Evolutionary conservation across 1,284 basidiomycete species (phyloP).

Genomic region (Malassezia sympodialis): DNA sequence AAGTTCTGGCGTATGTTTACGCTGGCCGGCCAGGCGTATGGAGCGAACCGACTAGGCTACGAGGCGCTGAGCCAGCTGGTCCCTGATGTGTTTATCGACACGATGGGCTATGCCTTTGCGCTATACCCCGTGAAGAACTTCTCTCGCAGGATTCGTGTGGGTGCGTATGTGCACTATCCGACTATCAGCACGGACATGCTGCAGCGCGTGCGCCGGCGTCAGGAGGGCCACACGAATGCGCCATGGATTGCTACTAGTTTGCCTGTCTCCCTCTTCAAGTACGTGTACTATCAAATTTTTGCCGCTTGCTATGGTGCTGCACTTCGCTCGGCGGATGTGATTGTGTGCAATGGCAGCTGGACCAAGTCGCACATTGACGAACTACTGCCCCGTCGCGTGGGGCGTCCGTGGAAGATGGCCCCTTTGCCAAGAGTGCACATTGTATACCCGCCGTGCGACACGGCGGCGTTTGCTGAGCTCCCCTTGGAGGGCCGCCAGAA

Average conservation of each 20-base stretch:
- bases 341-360: constrained; percentile 95
- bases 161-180: constrained; percentile 90
- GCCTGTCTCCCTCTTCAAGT: constrained; percentile 60
- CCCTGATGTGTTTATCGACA: constrained; percentile 86
- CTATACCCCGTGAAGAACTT: constrained; percentile 66
- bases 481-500: constrained; percentile 52
- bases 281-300: constrained; percentile 80
- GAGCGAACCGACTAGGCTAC: constrained; percentile 70
- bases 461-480: constrained; percentile 60
- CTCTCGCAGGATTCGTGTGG: constrained; percentile 59
- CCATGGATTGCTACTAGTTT: constrained; percentile 55
- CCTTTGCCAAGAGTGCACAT: constrained; percentile 50
- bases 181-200: constrained; percentile 91
- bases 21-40: constrained; percentile 77
- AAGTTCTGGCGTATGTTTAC: constrained; percentile 77
- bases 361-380: constrained; percentile 69
- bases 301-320: constrained; percentile 70
- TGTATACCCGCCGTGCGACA: constrained; percentile 90
- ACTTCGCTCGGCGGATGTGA: constrained; percentile 59
- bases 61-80: constrained; percentile 64
- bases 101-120: constrained; percentile 95
- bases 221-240: constrained; percentile 60
- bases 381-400: constrained; percentile 49
- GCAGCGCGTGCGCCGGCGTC: constrained; percentile 58
- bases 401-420: constrained; percentile 30